Conservation (phyloP, 1,139 yeast genomes). For the Candida tropicalis region DNA sequence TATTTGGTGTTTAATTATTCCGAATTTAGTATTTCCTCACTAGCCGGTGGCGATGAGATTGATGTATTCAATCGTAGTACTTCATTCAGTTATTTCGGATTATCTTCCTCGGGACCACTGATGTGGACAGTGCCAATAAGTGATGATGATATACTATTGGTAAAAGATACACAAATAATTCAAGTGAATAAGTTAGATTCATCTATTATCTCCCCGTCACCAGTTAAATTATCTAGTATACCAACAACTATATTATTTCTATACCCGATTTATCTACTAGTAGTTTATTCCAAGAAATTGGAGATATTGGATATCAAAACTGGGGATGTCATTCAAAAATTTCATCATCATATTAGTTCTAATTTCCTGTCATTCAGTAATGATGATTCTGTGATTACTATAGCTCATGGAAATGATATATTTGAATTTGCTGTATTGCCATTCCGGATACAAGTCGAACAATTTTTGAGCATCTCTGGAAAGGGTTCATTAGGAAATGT, state of each 20-base stretch:
- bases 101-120: conserved; percentile 24
- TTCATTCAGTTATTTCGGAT: conserved; percentile 34
- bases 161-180: conserved; percentile 32
- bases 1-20: conserved; percentile 32
- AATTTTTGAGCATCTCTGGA: conserved; percentile 32
- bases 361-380: conserved; percentile 20
- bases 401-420: conserved; percentile 32
- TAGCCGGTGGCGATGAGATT: conserved; percentile 19
- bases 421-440: conserved; percentile 32
- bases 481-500: conserved; percentile 20
- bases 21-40: conserved; percentile 19
- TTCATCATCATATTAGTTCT: conserved; percentile 34
- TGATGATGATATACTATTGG: conserved; percentile 23
- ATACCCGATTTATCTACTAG: conserved; percentile 50
- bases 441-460: conserved; percentile 45
- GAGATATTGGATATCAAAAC: conserved; percentile 48
- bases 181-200: conserved; percentile 17
- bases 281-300: conserved; percentile 39
- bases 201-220: conserved; percentile 21
- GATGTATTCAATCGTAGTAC: conserved; percentile 23
- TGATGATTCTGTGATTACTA: conserved; percentile 22
- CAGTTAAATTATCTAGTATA: conserved; percentile 30
- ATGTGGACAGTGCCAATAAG: conserved; percentile 25
- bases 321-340: conserved; percentile 48
- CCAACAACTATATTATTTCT: conserved; percentile 38